Percentiles rank a stretch among this genome's conserved stretches.
Conservation (phyloP, 2,329 filamentous ascomycete genomes). For the Teratosphaeria viscida region DNA sequence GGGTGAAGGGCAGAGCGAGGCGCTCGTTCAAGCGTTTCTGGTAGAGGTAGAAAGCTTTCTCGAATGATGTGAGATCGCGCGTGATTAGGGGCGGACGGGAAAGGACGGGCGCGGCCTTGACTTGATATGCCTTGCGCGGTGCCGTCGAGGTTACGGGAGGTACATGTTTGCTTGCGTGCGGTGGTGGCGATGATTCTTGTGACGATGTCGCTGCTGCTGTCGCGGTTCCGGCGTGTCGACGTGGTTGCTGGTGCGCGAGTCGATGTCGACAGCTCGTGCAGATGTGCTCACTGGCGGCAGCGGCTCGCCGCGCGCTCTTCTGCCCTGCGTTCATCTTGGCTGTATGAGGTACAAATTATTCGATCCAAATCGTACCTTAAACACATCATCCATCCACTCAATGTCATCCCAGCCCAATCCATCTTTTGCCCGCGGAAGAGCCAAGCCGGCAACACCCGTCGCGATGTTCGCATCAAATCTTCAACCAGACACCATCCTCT, state of each 20-base stretch:
- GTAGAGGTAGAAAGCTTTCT: slow-evolving; percentile 91
- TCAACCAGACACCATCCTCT: slow-evolving; percentile 3
- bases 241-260: slow-evolving; percentile 25
- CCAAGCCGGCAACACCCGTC: slow-evolving; percentile 2
- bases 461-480: slow-evolving; percentile 2
- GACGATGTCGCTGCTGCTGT: slow-evolving; percentile 26
- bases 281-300: slow-evolving; percentile 31
- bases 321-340: slow-evolving; percentile 35
- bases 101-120: slow-evolving; percentile 62
- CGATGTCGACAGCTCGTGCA: slow-evolving; percentile 37
- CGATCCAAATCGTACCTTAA: background rate
- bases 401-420: slow-evolving; percentile 2
- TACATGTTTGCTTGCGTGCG: background rate
- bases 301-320: slow-evolving; percentile 34
- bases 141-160: slow-evolving; percentile 37
- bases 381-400: background rate
- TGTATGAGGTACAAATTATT: background rate
- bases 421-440: slow-evolving; percentile 12
- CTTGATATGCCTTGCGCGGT: slow-evolving; percentile 32
- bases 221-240: slow-evolving; percentile 26
- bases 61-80: slow-evolving; percentile 72
- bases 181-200: slow-evolving; percentile 10
- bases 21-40: slow-evolving; percentile 95
- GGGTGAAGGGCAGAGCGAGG: slow-evolving; percentile 72
- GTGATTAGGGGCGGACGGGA: slow-evolving; percentile 84